A percentile compares a stretch with the other conserved stretches of the same genome.
These are phyloP conservation scores for Ophiostoma sp. DNA, from an alignment of 2,329 filamentous ascomycete genomes.

Conservation along the genomic window DNA sequence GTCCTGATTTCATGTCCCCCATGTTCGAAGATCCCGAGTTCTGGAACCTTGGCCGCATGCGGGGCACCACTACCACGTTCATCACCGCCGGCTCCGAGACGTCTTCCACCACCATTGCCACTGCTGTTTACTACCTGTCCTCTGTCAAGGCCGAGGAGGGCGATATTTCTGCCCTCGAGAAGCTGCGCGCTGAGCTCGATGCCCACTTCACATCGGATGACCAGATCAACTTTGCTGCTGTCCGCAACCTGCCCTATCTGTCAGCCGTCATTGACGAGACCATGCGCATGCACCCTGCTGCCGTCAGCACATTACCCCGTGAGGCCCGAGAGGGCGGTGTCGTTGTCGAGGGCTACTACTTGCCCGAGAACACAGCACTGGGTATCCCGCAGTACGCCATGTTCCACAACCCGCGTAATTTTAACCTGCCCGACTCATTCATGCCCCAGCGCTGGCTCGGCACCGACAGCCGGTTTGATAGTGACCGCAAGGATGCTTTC, in stretches of 20 bases:
- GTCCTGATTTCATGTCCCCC: conserved; percentile 25
- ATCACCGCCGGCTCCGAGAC: conserved; percentile 49
- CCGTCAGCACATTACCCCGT: conserved; percentile 32
- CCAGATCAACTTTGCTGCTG: conserved; percentile 33
- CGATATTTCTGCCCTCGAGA: conserved; percentile 29
- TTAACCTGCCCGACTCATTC: conserved; percentile 37
- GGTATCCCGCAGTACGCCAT: conserved; percentile 31
- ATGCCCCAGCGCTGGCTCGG: conserved; percentile 46
- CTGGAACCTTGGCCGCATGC: conserved; percentile 16
- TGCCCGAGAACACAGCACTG: conserved; percentile 28
- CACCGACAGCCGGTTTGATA: conserved; percentile 35
- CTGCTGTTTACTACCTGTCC: conserved; percentile 38
- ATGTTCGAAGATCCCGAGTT: conserved; percentile 21
- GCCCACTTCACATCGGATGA: conserved; percentile 36
- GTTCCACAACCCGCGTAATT: conserved; percentile 40
- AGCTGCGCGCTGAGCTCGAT: conserved; percentile 41
- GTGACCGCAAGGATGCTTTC: conserved; percentile 41
- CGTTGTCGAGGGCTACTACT: conserved; percentile 18
- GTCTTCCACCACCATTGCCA: conserved; percentile 43
- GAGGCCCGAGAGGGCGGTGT: conserved; percentile 23
- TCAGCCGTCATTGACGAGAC: conserved; percentile 36
- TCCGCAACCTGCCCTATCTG: conserved; percentile 33
- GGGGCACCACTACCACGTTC: conserved; percentile 28
- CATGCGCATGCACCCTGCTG: conserved; percentile 36
- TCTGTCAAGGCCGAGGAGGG: not conserved